Conservation (phyloP, 2,329 filamentous ascomycete species). For the Lithohypha guttulata region DNA sequence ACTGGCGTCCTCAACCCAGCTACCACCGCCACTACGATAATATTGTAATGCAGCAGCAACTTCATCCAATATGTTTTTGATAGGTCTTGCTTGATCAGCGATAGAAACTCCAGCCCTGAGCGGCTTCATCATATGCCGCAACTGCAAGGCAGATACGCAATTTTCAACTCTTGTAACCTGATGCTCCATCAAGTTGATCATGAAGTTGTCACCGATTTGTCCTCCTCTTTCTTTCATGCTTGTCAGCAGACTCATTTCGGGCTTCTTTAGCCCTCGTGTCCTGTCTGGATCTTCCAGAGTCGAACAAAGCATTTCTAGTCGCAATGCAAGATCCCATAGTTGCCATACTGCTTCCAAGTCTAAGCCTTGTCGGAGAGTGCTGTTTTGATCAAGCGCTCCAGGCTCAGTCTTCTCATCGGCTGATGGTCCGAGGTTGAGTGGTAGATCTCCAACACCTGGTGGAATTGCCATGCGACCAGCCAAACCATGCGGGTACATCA, state of each 20-base stretch:
- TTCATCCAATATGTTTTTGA: constrained; percentile 53
- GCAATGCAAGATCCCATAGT: constrained; percentile 77
- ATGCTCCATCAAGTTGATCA: constrained; percentile 85
- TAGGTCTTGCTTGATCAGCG: constrained; percentile 65
- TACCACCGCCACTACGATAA: background rate
- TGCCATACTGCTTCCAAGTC: constrained; percentile 80
- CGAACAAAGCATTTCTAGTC: constrained; percentile 88
- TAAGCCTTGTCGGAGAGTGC: constrained; percentile 54
- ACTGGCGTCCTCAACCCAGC: background rate
- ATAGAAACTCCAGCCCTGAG: constrained; percentile 52
- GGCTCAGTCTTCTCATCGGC: constrained; percentile 40
- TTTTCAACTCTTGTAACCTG: constrained; percentile 94
- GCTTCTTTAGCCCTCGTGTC: constrained; percentile 56
- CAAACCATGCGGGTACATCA: constrained; percentile 85
- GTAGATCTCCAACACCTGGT: constrained; percentile 18
- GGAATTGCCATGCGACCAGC: constrained; percentile 51
- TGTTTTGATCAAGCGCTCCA: constrained; percentile 51
- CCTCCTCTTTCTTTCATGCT: constrained; percentile 60
- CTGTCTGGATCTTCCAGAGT: constrained; percentile 57
- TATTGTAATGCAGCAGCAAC: constrained; percentile 22
- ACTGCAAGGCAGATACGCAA: constrained; percentile 64
- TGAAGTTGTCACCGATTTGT: constrained; percentile 77
- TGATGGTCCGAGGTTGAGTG: constrained; percentile 31
- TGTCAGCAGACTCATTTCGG: constrained; percentile 75
- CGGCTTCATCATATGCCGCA: constrained; percentile 69